These are phyloP conservation scores for Dactylis glomerata DNA, from an alignment of 176 grass and related monocot genomes.

Conservation along the genomic window DNA sequence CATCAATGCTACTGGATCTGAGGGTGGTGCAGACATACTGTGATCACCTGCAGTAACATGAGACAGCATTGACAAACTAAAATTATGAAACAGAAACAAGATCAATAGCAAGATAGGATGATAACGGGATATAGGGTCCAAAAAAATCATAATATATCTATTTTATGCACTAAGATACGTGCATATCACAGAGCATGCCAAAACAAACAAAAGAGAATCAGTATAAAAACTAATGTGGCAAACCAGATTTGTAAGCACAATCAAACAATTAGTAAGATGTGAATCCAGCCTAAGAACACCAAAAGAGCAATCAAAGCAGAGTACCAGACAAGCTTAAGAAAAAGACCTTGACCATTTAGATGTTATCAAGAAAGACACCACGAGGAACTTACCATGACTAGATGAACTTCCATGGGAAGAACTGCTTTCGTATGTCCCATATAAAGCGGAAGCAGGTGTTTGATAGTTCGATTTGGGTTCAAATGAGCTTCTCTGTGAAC, in stretches of 20 bases:
- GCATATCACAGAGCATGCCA: not conserved
- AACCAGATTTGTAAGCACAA: not conserved
- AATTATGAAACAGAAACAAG: not conserved
- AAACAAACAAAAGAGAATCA: not conserved
- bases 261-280: conserved; percentile 11
- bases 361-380: not conserved
- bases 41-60: conserved; percentile 37
- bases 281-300: not conserved
- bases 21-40: conserved; percentile 31
- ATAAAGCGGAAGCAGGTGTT: conserved; percentile 71
- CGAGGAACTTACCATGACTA: conserved; percentile 38
- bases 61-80: conserved; percentile 18
- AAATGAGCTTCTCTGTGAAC: conserved; percentile 42
- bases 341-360: not conserved
- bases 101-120: not conserved
- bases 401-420: conserved; percentile 52
- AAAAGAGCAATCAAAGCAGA: not conserved
- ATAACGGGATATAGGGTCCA: not conserved
- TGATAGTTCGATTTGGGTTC: conserved; percentile 79
- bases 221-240: not conserved
- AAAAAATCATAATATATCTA: not conserved
- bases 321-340: not conserved
- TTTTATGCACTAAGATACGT: not conserved
- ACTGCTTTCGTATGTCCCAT: conserved; percentile 65
- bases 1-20: conserved; percentile 90